Evolutionary conservation across 2,329 filamentous ascomycete genomes (phyloP).

Genomic region (Colletotrichum sp.): DNA sequence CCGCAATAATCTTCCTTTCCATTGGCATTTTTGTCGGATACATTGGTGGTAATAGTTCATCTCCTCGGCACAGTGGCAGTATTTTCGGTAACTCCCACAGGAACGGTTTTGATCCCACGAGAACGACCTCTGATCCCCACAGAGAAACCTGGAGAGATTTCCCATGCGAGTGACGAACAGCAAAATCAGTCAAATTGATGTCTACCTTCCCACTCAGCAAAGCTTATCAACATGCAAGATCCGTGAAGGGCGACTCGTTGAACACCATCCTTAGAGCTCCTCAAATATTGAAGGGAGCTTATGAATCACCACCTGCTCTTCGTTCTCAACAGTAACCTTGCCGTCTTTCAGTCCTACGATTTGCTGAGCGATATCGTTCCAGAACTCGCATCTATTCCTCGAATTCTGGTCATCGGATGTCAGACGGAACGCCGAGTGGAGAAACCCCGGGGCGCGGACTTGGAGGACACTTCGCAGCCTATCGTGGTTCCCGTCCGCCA

Average conservation of each 20-base stretch:
- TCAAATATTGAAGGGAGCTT: not conserved
- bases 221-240: not conserved
- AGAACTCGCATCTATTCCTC: constrained; percentile 36
- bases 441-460: constrained; percentile 26
- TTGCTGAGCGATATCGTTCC: constrained; percentile 22
- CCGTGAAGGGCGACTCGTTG: not conserved
- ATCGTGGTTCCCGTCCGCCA: constrained; percentile 24
- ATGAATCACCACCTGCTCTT: not conserved
- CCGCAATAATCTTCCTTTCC: not conserved
- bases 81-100: not conserved
- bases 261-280: not conserved
- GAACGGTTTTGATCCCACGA: fast-evolving
- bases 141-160: not conserved
- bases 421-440: constrained; percentile 32
- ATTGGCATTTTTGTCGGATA: not conserved
- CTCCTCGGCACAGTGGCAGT: not conserved
- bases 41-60: not conserved
- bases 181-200: not conserved
- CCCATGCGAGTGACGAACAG: not conserved
- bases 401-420: constrained; percentile 33
- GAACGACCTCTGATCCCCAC: not conserved
- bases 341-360: not conserved
- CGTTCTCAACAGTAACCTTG: not conserved
- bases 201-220: not conserved
- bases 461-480: constrained; percentile 34